A percentile compares a stretch with the other conserved stretches of the same genome.
These are phyloP conservation scores for Voacanga thouarsii DNA, from an alignment of 257 asterid genomes.

Conservation along the genomic window DNA sequence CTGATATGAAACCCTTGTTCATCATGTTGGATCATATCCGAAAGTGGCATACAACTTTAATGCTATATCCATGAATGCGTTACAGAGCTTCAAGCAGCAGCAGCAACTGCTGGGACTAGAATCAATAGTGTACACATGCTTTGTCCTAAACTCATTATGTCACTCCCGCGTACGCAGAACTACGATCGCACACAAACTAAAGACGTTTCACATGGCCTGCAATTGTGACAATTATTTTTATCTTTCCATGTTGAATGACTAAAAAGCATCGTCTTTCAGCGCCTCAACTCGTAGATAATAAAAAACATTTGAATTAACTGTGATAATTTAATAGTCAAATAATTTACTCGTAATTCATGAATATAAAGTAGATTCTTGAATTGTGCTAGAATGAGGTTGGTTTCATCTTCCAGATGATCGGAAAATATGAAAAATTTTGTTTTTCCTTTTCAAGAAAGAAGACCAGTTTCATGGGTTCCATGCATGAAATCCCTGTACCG, in stretches of 20 bases:
- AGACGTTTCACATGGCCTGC: background rate
- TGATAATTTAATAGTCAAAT: too few species aligned
- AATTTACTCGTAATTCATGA: too few species aligned
- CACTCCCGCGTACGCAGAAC: background rate
- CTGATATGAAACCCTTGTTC: background rate
- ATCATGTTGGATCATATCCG: background rate
- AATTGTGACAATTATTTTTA: too few species aligned
- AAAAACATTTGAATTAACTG: too few species aligned
- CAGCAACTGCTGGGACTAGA: background rate
- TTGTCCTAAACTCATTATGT: background rate
- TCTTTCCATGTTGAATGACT: too few species aligned
- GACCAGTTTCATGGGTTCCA: background rate
- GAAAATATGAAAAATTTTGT: too few species aligned
- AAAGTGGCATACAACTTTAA: conserved; percentile 4
- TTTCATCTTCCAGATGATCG: background rate
- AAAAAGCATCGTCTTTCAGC: too few species aligned
- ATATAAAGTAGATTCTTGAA: too few species aligned
- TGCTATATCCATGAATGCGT: background rate
- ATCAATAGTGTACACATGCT: background rate
- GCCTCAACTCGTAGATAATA: too few species aligned
- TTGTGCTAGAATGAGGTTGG: background rate
- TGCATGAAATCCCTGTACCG: background rate
- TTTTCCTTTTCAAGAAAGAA: background rate
- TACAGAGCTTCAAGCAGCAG: conserved; percentile 8
- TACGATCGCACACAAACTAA: background rate